These are phyloP conservation scores for Metschnikowia kofuensis DNA, from an alignment of 805 yeast species.

Conservation along the genomic window DNA sequence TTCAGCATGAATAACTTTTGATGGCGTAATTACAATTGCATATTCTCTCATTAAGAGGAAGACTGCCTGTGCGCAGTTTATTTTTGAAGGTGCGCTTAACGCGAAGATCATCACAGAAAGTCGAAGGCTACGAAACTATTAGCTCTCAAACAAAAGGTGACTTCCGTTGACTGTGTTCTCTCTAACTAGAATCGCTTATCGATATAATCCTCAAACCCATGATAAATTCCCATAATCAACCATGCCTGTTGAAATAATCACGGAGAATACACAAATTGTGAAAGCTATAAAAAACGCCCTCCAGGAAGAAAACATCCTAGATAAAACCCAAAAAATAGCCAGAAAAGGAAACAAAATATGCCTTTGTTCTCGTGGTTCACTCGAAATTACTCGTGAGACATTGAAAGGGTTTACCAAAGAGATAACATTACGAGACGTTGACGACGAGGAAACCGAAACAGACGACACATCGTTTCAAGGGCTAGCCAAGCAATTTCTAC, in stretches of 20 bases:
- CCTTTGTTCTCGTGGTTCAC: conserved; percentile 3
- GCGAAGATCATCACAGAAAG: no score
- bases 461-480: neutral
- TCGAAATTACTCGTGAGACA: neutral
- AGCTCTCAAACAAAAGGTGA: no score
- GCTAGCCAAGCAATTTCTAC: neutral
- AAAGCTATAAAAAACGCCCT: conserved; percentile 11
- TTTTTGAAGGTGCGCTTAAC: no score
- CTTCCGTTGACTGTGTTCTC: no score
- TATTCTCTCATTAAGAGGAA: no score
- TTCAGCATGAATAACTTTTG: no score
- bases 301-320: conserved; percentile 5
- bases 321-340: conserved; percentile 10
- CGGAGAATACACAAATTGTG: conserved; percentile 8
- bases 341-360: neutral
- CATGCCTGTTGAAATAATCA: conserved; percentile 9
- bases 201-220: no score
- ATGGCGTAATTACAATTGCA: no score
- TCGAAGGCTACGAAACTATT: no score
- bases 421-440: neutral
- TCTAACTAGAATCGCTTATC: no score
- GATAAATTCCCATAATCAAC: no score
- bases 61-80: no score
- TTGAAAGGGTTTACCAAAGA: neutral
- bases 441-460: neutral